These are phyloP conservation scores for Puccinia horiana DNA, from an alignment of 1,284 basidiomycete species.

Conservation along the genomic window DNA sequence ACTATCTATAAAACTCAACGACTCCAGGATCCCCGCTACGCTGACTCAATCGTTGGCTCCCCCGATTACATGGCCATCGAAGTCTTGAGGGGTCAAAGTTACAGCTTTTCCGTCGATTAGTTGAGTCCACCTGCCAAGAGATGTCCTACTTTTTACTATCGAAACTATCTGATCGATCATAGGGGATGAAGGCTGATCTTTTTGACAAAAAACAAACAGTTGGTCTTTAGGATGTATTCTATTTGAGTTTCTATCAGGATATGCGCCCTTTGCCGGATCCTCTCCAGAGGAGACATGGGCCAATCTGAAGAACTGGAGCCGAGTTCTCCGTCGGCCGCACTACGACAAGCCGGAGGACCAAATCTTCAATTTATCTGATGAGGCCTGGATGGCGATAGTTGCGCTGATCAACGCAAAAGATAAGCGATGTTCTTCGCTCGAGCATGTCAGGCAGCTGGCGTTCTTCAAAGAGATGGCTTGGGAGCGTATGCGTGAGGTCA, in stretches of 20 bases:
- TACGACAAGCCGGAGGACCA: conserved; percentile 95
- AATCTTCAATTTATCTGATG: conserved; percentile 92
- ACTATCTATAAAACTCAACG: conserved; percentile 92
- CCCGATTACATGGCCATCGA: conserved; percentile 75
- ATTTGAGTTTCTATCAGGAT: conserved; percentile 72
- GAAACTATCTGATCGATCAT: too few species aligned
- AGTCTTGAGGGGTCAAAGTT: conserved; percentile 48
- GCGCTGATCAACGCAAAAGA: conserved; percentile 74
- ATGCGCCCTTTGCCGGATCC: conserved; percentile 94
- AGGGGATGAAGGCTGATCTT: conserved; percentile 90
- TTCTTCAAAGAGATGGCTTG: conserved; percentile 81
- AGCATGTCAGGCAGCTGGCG: conserved; percentile 74
- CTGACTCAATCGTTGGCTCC: conserved; percentile 96
- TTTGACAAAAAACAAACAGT: conserved; percentile 72
- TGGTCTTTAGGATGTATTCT: conserved; percentile 99
- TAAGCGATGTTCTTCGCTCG: conserved; percentile 73
- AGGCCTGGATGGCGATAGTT: conserved; percentile 94
- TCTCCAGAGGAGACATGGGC: conserved; percentile 99
- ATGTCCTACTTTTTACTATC: conserved; percentile 84
- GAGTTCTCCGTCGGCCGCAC: conserved; percentile 80
- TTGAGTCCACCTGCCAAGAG: conserved; percentile 54
- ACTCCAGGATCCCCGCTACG: conserved; percentile 86
- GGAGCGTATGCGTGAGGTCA: conserved; percentile 72
- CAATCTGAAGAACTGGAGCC: conserved; percentile 96
- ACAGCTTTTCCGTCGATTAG: conserved; percentile 49